Evolutionary conservation across 305 asterid species (phyloP).

Genomic region (Fraxinus xanthoxyloides): DNA sequence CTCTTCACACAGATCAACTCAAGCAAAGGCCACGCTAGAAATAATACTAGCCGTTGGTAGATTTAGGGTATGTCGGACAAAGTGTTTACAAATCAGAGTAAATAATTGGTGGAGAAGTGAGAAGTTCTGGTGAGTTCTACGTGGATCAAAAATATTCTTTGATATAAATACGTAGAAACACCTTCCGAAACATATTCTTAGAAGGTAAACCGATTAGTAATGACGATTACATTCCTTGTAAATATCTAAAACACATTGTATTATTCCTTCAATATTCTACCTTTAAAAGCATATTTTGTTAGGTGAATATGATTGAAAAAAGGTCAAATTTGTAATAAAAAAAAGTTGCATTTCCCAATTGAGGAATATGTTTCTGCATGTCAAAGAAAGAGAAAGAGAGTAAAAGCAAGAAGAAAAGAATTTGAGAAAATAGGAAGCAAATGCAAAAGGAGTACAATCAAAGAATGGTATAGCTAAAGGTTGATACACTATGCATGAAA

Average conservation of each 20-base stretch:
- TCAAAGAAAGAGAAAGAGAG: background rate
- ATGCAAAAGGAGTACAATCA: constrained; percentile 13
- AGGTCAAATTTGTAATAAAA: background rate
- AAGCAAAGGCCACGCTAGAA: background rate
- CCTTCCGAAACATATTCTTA: background rate
- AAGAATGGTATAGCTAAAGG: constrained; percentile 10
- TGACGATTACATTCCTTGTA: background rate
- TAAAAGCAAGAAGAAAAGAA: constrained; percentile 24
- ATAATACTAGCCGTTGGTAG: background rate
- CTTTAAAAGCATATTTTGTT: background rate
- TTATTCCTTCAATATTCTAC: background rate
- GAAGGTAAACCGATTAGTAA: background rate
- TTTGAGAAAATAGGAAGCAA: constrained; percentile 7
- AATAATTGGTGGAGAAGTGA: background rate
- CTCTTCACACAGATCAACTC: background rate
- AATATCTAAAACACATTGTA: background rate
- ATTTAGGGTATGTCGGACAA: background rate
- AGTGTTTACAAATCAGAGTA: background rate
- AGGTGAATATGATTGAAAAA: background rate
- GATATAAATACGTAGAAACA: background rate
- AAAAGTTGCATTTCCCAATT: background rate
- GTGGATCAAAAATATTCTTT: background rate
- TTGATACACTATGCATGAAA: background rate
- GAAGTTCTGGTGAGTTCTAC: background rate
- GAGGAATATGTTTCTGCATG: background rate